Evolutionary conservation across 352 stramenopile genomes (phyloP).

Genomic region (Phytophthora palmivora): DNA sequence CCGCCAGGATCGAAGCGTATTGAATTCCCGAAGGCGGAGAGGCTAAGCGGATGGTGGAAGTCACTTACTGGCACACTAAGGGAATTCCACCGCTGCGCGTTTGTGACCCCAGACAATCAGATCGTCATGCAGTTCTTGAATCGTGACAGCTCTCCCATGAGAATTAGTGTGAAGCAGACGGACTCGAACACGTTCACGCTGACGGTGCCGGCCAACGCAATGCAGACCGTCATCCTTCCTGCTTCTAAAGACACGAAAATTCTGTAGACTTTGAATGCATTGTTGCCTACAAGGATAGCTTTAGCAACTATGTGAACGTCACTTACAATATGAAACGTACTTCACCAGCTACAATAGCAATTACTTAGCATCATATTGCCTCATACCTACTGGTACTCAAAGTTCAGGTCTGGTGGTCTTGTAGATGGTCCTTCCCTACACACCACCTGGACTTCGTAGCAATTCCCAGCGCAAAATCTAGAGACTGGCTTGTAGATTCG

Average conservation of each 20-base stretch:
- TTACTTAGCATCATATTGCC: too few species aligned
- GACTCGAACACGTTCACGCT: conserved; percentile 24
- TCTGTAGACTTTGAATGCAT: conserved; percentile 17
- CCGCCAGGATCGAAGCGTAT: conserved; percentile 53
- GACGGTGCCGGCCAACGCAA: conserved; percentile 14
- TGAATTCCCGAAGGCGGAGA: conserved; percentile 35
- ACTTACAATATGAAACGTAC: background rate
- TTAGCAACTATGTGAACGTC: background rate
- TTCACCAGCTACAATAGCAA: too few species aligned
- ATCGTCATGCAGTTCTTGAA: conserved; percentile 50
- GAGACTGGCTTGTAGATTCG: conserved; percentile 24
- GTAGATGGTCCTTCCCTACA: conserved; percentile 6
- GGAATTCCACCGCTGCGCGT: conserved; percentile 46
- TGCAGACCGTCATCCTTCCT: conserved; percentile 27
- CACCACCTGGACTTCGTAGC: conserved; percentile 9
- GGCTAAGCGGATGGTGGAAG: too few species aligned
- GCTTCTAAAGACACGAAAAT: conserved; percentile 27
- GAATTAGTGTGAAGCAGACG: conserved; percentile 38
- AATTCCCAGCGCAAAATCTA: conserved; percentile 14
- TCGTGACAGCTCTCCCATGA: conserved; percentile 33
- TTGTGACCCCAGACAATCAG: too few species aligned
- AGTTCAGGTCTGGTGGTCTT: too few species aligned
- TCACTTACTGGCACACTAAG: too few species aligned
- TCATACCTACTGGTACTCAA: too few species aligned
- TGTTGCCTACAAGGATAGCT: background rate